Conservation (phyloP, 768 basidiomycete species). For the Boletus rubropictus region DNA sequence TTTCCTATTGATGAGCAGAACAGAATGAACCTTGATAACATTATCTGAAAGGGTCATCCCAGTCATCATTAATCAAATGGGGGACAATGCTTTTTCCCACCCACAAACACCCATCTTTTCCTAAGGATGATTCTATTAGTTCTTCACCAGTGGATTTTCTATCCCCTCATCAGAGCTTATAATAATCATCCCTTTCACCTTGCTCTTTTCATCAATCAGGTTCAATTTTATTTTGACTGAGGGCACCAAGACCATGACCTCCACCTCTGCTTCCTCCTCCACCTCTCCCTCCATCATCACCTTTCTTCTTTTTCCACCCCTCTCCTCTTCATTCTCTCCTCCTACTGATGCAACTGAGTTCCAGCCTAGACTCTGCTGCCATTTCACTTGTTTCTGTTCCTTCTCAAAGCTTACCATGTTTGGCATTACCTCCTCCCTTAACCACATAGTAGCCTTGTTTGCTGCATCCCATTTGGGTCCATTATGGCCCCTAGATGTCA, state of each 20-base stretch:
- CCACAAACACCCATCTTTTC: constrained; percentile 12
- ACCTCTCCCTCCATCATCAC: constrained; percentile 14
- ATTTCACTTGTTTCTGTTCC: constrained; percentile 47
- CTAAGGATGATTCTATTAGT: not conserved
- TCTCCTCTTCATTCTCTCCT: constrained; percentile 15
- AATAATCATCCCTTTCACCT: not conserved
- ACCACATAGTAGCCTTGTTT: constrained; percentile 42
- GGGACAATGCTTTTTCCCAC: not conserved
- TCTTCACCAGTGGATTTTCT: constrained; percentile 1
- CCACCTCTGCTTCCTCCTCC: constrained; percentile 25
- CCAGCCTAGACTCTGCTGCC: constrained; percentile 30
- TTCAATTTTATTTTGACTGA: constrained; percentile 14
- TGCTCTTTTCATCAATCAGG: constrained; percentile 6
- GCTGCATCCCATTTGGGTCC: constrained; percentile 47
- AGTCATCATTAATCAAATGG: constrained; percentile 61
- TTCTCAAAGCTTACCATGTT: constrained; percentile 66
- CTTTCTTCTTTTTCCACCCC: constrained; percentile 18
- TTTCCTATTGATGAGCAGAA: not conserved
- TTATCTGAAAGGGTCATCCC: constrained; percentile 53
- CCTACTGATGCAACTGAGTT: constrained; percentile 14
- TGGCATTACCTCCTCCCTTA: constrained; percentile 62
- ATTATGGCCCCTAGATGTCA: constrained; percentile 11
- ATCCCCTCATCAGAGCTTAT: constrained; percentile 5
- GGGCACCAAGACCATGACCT: constrained; percentile 9
- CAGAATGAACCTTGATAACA: constrained; percentile 48